Evolutionary conservation across 192 early-diverging fungal species (phyloP).

Genomic region (Coemansia sp.): DNA sequence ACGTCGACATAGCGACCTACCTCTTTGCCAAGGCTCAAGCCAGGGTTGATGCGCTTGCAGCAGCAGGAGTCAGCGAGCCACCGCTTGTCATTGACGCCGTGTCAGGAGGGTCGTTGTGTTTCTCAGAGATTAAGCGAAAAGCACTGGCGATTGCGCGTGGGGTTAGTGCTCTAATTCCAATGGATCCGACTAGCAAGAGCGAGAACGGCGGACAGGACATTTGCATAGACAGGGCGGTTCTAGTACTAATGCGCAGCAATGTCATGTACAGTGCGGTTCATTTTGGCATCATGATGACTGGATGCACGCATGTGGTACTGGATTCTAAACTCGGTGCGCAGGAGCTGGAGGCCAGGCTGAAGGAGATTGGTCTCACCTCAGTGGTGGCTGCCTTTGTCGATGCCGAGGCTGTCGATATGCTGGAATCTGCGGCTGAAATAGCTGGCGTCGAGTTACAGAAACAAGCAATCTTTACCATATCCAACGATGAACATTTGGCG

Average conservation of each 20-base stretch:
- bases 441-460: constrained; percentile 14
- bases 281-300: constrained; percentile 35
- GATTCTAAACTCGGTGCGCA: constrained; percentile 3
- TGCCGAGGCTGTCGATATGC: not conserved
- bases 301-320: constrained; percentile 22
- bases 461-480: not conserved
- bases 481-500: not conserved
- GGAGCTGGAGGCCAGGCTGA: constrained; percentile 13
- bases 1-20: constrained; percentile 29
- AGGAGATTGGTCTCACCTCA: not conserved
- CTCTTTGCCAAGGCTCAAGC: constrained; percentile 29
- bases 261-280: constrained; percentile 27
- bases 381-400: constrained; percentile 24
- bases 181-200: not conserved
- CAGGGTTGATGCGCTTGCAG: not conserved
- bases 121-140: constrained; percentile 24
- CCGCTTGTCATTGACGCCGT: constrained; percentile 17
- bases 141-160: constrained; percentile 19
- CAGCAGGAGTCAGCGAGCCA: not conserved
- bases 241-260: constrained; percentile 12
- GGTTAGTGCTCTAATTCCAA: not conserved
- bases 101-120: constrained; percentile 10
- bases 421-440: not conserved
- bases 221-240: not conserved
- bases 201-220: not conserved